These are phyloP conservation scores for Cyclocybe aegerita DNA, from an alignment of 768 basidiomycete genomes.

Conservation along the genomic window DNA sequence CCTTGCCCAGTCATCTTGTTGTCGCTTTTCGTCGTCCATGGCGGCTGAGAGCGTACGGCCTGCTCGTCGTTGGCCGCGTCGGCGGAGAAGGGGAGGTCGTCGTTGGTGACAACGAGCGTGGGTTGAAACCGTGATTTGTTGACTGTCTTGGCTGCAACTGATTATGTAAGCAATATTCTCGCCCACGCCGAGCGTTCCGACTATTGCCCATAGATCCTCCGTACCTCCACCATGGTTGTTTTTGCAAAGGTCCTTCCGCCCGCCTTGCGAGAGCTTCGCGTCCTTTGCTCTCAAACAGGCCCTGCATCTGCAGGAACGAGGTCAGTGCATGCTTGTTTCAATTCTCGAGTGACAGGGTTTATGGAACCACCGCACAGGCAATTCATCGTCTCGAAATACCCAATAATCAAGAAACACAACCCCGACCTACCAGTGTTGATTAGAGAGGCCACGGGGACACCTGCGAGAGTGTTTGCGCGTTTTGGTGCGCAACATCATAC, in stretches of 20 bases:
- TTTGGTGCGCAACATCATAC: constrained; percentile 61
- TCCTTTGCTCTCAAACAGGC: constrained; percentile 78
- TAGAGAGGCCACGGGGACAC: constrained; percentile 76
- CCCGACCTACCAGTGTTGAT: constrained; percentile 85
- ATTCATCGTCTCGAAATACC: constrained; percentile 76
- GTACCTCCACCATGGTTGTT: constrained; percentile 41
- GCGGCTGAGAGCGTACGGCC: constrained; percentile 12
- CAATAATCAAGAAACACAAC: constrained; percentile 76
- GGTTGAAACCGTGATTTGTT: constrained; percentile 26
- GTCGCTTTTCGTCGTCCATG: constrained; percentile 53
- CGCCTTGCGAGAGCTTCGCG: constrained; percentile 75
- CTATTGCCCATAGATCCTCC: constrained; percentile 10
- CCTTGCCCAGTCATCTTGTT: constrained; percentile 73
- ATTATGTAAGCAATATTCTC: constrained; percentile 32
- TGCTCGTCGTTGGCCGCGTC: constrained; percentile 25
- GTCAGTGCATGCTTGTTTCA: constrained; percentile 35
- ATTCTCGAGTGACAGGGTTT: constrained; percentile 3
- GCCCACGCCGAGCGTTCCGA: constrained; percentile 2
- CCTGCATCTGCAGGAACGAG: constrained; percentile 77
- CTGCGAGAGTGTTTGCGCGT: constrained; percentile 80
- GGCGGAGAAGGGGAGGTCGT: constrained; percentile 11
- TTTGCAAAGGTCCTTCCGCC: constrained; percentile 77
- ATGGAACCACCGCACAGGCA: constrained; percentile 47
- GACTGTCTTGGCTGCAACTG: constrained; percentile 30
- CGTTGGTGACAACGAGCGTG: constrained; percentile 10